These are phyloP conservation scores for Fusarium burgessii DNA, from an alignment of 2,329 filamentous ascomycete species.

Conservation along the genomic window DNA sequence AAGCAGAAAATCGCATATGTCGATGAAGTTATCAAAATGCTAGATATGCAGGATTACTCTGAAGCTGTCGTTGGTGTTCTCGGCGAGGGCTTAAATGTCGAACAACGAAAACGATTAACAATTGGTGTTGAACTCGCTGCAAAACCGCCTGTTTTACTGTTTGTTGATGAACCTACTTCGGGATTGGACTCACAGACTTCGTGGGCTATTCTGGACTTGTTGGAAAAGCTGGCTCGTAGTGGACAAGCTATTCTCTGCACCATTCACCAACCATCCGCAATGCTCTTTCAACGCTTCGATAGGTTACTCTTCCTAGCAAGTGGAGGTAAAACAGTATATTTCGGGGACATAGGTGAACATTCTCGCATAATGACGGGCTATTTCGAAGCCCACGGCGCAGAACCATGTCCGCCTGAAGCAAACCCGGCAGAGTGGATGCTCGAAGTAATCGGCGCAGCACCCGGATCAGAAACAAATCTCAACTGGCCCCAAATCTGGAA, in stretches of 20 bases:
- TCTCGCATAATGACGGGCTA: conserved; percentile 66
- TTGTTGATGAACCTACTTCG: conserved; percentile 68
- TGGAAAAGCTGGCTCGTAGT: conserved; percentile 66
- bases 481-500: conserved; percentile 56
- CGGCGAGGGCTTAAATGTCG: conserved; percentile 68
- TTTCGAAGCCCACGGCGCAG: conserved; percentile 72
- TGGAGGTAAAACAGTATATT: conserved; percentile 74
- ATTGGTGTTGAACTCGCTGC: conserved; percentile 68
- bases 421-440: conserved; percentile 80
- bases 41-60: conserved; percentile 72
- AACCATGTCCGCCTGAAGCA: conserved; percentile 63
- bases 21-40: conserved; percentile 76
- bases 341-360: conserved; percentile 70
- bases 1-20: conserved; percentile 85
- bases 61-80: conserved; percentile 71
- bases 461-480: conserved; percentile 58
- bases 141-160: conserved; percentile 66
- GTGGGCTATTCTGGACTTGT: conserved; percentile 68
- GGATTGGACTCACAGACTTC: conserved; percentile 71
- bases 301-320: conserved; percentile 69
- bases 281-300: conserved; percentile 66
- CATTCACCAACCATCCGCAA: conserved; percentile 63
- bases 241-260: conserved; percentile 64
- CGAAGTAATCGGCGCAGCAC: conserved; percentile 57
- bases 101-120: conserved; percentile 68